Conservation (phyloP, 371 early-diverging fungal species). For the Umbelopsis sp. region DNA sequence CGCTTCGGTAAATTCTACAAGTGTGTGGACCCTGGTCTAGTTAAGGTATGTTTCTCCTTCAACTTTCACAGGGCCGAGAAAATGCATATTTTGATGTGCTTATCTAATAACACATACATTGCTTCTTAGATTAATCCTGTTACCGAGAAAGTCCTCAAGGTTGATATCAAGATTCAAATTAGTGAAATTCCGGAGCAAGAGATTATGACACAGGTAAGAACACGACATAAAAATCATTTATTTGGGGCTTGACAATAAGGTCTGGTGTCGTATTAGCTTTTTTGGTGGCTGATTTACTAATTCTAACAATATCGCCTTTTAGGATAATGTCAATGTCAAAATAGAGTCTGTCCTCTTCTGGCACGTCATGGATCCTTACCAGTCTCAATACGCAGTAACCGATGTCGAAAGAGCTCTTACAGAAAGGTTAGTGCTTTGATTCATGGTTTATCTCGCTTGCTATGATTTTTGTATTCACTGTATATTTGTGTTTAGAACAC, state of each 20-base stretch:
- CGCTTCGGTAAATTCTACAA: constrained; percentile 86
- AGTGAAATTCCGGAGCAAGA: constrained; percentile 72
- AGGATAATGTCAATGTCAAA: constrained; percentile 80
- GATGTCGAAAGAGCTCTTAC: constrained; percentile 76
- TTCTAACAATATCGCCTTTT: neutral
- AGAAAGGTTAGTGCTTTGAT: constrained; percentile 57
- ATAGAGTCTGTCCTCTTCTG: constrained; percentile 90
- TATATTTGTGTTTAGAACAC: neutral
- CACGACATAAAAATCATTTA: neutral
- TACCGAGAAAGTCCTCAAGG: constrained; percentile 63
- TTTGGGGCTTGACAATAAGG: neutral
- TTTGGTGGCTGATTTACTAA: neutral
- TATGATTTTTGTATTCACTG: neutral
- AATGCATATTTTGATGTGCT: no score
- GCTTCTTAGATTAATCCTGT: constrained; percentile 65
- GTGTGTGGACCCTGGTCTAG: constrained; percentile 87
- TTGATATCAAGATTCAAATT: constrained; percentile 82
- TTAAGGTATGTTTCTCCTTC: constrained; percentile 35
- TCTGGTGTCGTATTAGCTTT: neutral
- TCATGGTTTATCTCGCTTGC: neutral
- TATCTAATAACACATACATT: neutral
- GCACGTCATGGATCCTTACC: constrained; percentile 82
- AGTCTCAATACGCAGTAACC: constrained; percentile 75
- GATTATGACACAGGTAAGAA: constrained; percentile 76
- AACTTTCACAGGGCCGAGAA: neutral